phyloP scores from a whole-genome alignment of 495 filamentous ascomycete species.

The Clavariopsis aquatica region DNA sequence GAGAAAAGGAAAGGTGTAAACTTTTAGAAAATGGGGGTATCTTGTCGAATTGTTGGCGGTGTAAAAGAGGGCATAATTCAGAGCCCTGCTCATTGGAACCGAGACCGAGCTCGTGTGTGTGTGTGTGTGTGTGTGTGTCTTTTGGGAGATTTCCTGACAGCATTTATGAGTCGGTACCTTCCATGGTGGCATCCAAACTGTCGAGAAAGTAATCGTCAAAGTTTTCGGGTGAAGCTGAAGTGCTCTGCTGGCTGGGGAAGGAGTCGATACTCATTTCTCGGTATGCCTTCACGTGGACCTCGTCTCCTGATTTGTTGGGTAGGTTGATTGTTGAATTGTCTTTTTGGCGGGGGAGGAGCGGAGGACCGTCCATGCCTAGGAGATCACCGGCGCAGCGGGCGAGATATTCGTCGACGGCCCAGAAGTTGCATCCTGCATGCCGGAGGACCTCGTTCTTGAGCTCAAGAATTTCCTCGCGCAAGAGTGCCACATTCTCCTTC shows the following conservation, averaged over 20 bases:
- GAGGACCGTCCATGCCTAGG: slow-evolving; percentile 31
- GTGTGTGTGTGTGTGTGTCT: no score
- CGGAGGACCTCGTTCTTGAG: slow-evolving; percentile 50
- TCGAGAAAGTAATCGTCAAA: background rate
- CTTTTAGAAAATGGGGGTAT: no score
- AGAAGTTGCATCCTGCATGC: slow-evolving; percentile 48
- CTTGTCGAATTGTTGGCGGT: no score
- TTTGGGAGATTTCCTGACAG: no score
- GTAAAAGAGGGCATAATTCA: no score
- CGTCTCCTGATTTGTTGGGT: background rate
- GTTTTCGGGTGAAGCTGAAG: background rate
- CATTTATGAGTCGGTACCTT: background rate
- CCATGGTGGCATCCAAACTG: background rate
- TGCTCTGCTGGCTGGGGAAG: background rate
- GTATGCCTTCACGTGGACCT: background rate
- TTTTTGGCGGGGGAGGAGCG: background rate
- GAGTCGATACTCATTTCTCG: background rate
- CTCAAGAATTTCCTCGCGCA: slow-evolving; percentile 48
- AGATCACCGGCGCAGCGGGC: slow-evolving; percentile 48
- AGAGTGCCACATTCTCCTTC: slow-evolving; percentile 36
- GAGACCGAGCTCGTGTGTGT: no score
- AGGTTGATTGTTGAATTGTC: background rate
- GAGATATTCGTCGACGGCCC: slow-evolving; percentile 34
- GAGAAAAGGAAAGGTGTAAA: no score
- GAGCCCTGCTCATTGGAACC: no score